A percentile compares a stretch with the other conserved stretches of the same genome.
phyloP scores from a whole-genome alignment of 2,329 filamentous ascomycete species.

The Lasiodiplodia sp. region DNA sequence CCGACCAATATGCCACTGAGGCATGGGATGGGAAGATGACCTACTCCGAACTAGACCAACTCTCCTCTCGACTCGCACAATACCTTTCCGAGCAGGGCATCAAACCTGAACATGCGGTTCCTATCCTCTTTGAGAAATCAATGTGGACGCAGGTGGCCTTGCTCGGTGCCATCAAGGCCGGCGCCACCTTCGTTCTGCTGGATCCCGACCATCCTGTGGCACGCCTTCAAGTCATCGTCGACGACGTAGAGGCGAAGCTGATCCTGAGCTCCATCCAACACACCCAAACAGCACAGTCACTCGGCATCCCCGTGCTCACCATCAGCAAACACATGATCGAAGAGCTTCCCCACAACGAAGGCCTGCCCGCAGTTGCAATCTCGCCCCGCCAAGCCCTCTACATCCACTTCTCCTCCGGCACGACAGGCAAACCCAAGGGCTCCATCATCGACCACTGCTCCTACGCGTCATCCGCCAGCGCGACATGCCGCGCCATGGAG shows the following conservation, averaged over 20 bases:
- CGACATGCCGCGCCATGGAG: conserved; percentile 25
- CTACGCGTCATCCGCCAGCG: not conserved
- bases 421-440: not conserved
- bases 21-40: conserved; percentile 61
- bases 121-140: conserved; percentile 6
- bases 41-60: conserved; percentile 53
- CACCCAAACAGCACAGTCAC: not conserved
- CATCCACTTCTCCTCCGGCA: not conserved
- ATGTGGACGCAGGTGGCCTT: conserved; percentile 44
- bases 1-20: conserved; percentile 53
- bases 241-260: not conserved
- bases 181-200: conserved; percentile 38
- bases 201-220: conserved; percentile 32
- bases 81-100: conserved; percentile 43
- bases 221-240: not conserved
- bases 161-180: conserved; percentile 46
- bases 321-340: too few species aligned
- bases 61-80: conserved; percentile 45
- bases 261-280: not conserved
- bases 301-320: too few species aligned
- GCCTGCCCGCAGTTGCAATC: not conserved
- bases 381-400: not conserved
- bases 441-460: not conserved
- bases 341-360: not conserved
- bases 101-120: conserved; percentile 2